Evolutionary conservation across 1,284 basidiomycete genomes (phyloP), one percentile per base, ranked within the genome.

Genomic region (Boletus semigastroideus): DNA sequence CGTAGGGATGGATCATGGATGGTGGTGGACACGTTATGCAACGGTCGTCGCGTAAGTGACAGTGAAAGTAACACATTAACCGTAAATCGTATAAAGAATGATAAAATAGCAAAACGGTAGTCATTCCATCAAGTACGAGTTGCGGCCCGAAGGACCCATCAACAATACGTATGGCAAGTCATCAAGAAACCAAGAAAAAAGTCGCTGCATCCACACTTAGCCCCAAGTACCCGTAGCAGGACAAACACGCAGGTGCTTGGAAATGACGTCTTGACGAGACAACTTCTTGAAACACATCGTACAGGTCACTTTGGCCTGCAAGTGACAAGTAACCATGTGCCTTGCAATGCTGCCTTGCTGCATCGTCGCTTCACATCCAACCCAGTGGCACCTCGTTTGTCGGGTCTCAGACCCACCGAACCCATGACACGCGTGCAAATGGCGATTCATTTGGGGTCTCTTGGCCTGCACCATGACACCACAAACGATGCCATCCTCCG

Each of bases 281-380:
- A 64, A 27, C 40, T 67, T 65, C 44, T 64, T 68, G 46, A 34
- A 65, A 52, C 66, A 64, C 58, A 59, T 56, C 2, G 63, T 62
- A 37, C 63, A 64, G 4, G 62, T 63, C 37, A 68, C 63, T 40
- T 68, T 64, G 1, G 62, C 60, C 44, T 63, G 63, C 4, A 64
- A 48, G 43, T 64, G 66, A 47, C 66, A 63, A 9, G 64, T 59
- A 22, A 64, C 66, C 58, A 63, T 48, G 31, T 64, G 66, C 28
- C 66, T 63, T n/a, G 64, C 66, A 19, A 64, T 61, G 47, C 64
- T 64, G 22, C 66, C 66, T 42, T 65, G 64, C 12, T 68, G 63
- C 63, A 64, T 64, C 16, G 17, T 55, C 34, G 60, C 58, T 25
- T 37, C 40, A 30, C 63, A 64, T 45, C 58, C 55, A 2, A 38